A percentile compares a stretch with the other conserved stretches of the same genome.
Conservation (phyloP, 495 filamentous ascomycete species). For the Sordaria brevicollis region DNA sequence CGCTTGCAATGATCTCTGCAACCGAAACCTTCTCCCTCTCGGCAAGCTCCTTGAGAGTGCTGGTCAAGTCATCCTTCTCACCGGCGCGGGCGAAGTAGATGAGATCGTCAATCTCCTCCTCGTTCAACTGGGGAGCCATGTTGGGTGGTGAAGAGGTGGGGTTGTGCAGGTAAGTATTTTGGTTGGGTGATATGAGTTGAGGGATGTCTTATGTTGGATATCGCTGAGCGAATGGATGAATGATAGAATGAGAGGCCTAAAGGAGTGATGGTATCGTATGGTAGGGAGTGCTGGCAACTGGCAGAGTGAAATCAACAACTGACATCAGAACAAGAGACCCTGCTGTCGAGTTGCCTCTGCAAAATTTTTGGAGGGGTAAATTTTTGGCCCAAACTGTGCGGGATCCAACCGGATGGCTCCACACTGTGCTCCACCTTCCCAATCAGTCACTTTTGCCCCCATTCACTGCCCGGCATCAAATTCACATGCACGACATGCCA, state of each 20-base stretch:
- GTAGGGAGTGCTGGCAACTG: neutral
- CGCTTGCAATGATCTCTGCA: constrained; percentile 49
- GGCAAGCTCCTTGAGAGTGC: constrained; percentile 46
- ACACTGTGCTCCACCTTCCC: constrained; percentile 3
- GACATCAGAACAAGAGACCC: neutral
- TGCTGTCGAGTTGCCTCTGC: neutral
- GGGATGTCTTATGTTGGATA: neutral
- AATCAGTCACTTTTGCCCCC: neutral
- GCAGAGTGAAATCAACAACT: neutral
- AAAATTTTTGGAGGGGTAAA: constrained; percentile 9
- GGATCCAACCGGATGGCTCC: neutral
- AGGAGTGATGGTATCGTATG: neutral
- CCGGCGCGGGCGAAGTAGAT: constrained; percentile 72
- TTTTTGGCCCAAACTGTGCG: neutral
- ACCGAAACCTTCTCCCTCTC: constrained; percentile 41
- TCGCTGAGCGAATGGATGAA: neutral
- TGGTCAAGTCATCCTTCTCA: constrained; percentile 58
- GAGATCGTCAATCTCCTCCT: constrained; percentile 79
- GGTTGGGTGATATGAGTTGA: neutral
- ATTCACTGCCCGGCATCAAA: neutral
- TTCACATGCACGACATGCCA: neutral
- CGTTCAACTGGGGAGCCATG: constrained; percentile 45
- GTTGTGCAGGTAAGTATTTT: neutral
- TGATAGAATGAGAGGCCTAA: neutral
- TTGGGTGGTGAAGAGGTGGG: constrained; percentile 1